Evolutionary conservation across 345 rosid genomes (phyloP).

Genomic region (Lepidium didymum): DNA sequence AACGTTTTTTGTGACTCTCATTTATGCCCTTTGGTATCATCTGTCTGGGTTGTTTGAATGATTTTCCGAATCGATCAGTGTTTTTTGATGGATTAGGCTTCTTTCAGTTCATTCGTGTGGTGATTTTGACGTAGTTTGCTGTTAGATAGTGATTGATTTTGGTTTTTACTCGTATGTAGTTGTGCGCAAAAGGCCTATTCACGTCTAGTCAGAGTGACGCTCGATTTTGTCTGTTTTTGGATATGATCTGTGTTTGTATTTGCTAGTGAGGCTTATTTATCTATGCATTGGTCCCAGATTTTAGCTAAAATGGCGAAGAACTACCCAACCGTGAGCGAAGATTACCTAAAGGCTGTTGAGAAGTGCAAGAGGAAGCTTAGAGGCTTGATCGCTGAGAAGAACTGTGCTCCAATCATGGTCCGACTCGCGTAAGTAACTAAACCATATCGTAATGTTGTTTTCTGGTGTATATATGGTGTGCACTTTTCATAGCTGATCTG

Average conservation of each 20-base stretch:
- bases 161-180: neutral
- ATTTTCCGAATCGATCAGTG: neutral
- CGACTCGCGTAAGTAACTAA: slow-evolving; percentile 60
- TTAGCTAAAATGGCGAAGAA: slow-evolving; percentile 57
- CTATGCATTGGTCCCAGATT: neutral
- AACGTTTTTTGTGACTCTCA: neutral
- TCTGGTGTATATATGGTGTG: neutral
- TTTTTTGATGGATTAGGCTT: neutral
- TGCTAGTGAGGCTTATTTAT: neutral
- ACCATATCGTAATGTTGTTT: neutral
- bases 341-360: slow-evolving; percentile 68
- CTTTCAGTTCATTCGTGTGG: neutral
- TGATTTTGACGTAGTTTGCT: neutral
- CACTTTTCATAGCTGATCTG: neutral
- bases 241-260: neutral
- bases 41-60: neutral
- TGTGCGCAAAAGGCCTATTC: neutral
- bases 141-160: neutral
- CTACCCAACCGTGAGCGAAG: slow-evolving; percentile 78
- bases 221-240: neutral
- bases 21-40: neutral
- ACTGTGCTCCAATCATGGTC: slow-evolving; percentile 93
- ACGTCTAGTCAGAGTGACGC: neutral
- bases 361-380: slow-evolving; percentile 83
- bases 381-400: slow-evolving; percentile 80